Evolutionary conservation across 1,284 basidiomycete genomes (phyloP), one percentile per base, ranked within the genome.

Genomic region (Amylostereum areolatum): DNA sequence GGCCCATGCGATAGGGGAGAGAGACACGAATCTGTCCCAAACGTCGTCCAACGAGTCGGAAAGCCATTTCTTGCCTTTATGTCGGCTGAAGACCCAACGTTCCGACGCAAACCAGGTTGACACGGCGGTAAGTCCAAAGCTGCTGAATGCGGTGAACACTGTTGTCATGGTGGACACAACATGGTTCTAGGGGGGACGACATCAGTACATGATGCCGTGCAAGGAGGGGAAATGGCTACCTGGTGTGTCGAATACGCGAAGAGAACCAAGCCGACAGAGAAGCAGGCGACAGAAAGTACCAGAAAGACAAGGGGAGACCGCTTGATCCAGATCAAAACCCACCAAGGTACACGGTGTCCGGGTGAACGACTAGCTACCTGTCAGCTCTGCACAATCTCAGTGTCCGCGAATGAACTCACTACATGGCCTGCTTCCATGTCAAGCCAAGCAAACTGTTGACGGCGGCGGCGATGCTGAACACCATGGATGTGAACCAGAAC

Each of bases 301-400:
- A 88, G 72, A 64, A 86, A 85, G 46, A 85, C 81, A 35, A 86
- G 70, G 7, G 85, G 85, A 1, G 83, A 85, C n/a, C 83, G 70
- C 60, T 85, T 85, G 65, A 88, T 87, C 85, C 85, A 89, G 52
- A 86, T 86, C 47, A 83, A 65, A 28, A 87, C 83, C 83, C 85
- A 87, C 83, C 84, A 87, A 0, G 85, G 84, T n/a, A 86, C 82
- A 49, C 81, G 77, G 62, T 78, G 70, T 43, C 74, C 72, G 45
- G 78, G 78, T 8, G 78, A 80, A 29, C 79, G 78, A 54, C 78
- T 80, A 18, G 18, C 18, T 18, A 18, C 18, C 18, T 18, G 28
- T 40, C 50, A 46, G 48, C 32, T 49, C 47, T 54, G 45, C 53
- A 35, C 55, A 41, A 41, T 52, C 18, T 18, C 43, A 45, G 43